phyloP scores from a whole-genome alignment of 2,329 filamentous ascomycete species.

The Colletotrichum agaves region DNA sequence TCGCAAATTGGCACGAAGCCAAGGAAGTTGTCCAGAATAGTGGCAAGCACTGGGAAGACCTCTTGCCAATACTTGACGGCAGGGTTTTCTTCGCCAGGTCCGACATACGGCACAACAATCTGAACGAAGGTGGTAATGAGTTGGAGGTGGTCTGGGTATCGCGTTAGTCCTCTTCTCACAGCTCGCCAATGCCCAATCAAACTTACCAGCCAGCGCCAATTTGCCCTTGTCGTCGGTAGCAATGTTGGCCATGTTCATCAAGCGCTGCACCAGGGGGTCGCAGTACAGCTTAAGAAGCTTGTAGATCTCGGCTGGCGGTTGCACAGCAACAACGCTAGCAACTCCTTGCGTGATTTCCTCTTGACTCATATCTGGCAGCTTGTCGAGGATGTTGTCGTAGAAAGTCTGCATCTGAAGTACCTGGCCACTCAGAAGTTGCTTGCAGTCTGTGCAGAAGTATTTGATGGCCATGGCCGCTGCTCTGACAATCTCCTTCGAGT shows the following conservation, averaged over 20 bases:
- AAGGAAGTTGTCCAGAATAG: constrained; percentile 88
- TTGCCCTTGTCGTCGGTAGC: constrained; percentile 87
- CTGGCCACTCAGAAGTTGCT: constrained; percentile 83
- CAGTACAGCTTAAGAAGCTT: constrained; percentile 90
- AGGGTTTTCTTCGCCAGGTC: constrained; percentile 80
- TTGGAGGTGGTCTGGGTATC: constrained; percentile 80
- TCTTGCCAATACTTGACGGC: constrained; percentile 97
- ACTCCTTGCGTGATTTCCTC: constrained; percentile 98
- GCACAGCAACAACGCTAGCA: constrained; percentile 88
- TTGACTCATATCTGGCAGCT: constrained; percentile 85
- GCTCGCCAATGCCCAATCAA: not conserved
- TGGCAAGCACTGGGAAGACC: constrained; percentile 87
- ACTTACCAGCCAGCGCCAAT: constrained; percentile 82
- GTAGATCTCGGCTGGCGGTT: constrained; percentile 83
- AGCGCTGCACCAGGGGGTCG: constrained; percentile 84
- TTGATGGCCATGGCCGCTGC: constrained; percentile 95
- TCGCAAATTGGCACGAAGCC: constrained; percentile 90
- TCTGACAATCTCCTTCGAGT: constrained; percentile 89
- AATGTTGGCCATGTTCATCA: constrained; percentile 88
- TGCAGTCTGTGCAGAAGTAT: constrained; percentile 97
- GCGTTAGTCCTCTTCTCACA: constrained; percentile 37
- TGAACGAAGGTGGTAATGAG: constrained; percentile 93
- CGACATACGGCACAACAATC: constrained; percentile 77
- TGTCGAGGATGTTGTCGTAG: constrained; percentile 89
- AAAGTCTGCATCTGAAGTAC: constrained; percentile 90